These are phyloP conservation scores for Schwanniomyces etchellsii DNA, from an alignment of 1,139 yeast genomes.

Conservation along the genomic window DNA sequence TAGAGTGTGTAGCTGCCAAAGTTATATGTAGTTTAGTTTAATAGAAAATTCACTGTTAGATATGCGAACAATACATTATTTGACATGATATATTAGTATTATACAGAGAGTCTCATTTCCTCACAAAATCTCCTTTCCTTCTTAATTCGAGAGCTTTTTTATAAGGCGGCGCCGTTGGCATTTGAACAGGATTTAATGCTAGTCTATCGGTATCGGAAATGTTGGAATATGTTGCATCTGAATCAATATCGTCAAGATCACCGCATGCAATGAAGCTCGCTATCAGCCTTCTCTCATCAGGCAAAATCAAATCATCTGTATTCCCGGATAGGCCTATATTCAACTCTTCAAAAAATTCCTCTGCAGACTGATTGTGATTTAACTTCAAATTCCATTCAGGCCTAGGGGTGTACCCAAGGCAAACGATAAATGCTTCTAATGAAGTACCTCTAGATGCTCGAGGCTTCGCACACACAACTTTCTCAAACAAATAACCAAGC, in stretches of 20 bases:
- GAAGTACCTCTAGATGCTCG: slow-evolving; percentile 92
- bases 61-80: too few species aligned
- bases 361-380: slow-evolving; percentile 59
- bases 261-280: slow-evolving; percentile 96
- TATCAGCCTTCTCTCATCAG: slow-evolving; percentile 58
- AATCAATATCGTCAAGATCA: slow-evolving; percentile 77
- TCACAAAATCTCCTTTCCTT: slow-evolving; percentile 52
- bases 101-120: neutral
- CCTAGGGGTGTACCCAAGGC: slow-evolving; percentile 80
- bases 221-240: slow-evolving; percentile 88
- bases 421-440: slow-evolving; percentile 87
- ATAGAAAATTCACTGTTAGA: too few species aligned
- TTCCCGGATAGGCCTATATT: slow-evolving; percentile 51
- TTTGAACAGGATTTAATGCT: slow-evolving; percentile 82
- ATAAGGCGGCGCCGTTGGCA: slow-evolving; percentile 96
- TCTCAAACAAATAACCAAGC: slow-evolving; percentile 74
- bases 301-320: slow-evolving; percentile 34
- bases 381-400: slow-evolving; percentile 72
- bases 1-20: slow-evolving; percentile 6
- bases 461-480: slow-evolving; percentile 92
- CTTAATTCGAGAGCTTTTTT: slow-evolving; percentile 86
- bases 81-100: neutral
- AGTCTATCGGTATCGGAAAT: slow-evolving; percentile 27
- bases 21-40: too few species aligned
- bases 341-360: slow-evolving; percentile 72